A percentile compares a stretch with the other conserved stretches of the same genome.
These are phyloP conservation scores for Xylaria sp. DNA, from an alignment of 2,329 filamentous ascomycete genomes.

Conservation along the genomic window DNA sequence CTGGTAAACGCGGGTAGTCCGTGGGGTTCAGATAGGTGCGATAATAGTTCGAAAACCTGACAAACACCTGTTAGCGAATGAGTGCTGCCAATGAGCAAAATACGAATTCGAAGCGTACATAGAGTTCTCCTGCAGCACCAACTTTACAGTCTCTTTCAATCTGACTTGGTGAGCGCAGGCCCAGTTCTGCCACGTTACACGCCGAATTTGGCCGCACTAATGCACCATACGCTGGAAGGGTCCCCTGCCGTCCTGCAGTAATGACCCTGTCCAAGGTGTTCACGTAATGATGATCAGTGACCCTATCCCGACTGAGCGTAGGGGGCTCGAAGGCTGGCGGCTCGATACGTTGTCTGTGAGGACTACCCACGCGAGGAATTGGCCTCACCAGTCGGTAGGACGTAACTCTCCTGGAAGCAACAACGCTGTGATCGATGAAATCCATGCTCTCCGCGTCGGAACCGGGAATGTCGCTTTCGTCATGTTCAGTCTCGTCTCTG, in stretches of 20 bases:
- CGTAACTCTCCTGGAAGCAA: neutral
- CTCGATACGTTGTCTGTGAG: neutral
- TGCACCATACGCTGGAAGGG: slow-evolving; percentile 4
- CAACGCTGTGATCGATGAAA: neutral
- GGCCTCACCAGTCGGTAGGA: neutral
- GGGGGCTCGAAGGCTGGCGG: neutral
- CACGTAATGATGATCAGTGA: neutral
- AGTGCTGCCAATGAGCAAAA: slow-evolving; percentile 41
- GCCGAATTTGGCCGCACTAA: too few relatives aligned
- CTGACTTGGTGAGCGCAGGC: slow-evolving; percentile 24
- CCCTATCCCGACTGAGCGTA: neutral
- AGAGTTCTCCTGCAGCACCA: slow-evolving; percentile 32
- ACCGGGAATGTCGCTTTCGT: neutral
- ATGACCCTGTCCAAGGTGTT: neutral
- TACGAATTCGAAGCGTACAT: slow-evolving; percentile 32
- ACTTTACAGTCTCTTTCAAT: slow-evolving; percentile 33
- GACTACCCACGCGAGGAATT: neutral
- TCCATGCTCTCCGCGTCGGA: neutral
- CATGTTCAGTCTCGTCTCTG: neutral
- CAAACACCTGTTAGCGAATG: slow-evolving; percentile 31
- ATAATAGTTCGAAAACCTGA: slow-evolving; percentile 52
- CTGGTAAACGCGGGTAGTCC: slow-evolving; percentile 44
- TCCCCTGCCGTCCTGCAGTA: neutral
- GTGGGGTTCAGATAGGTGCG: slow-evolving; percentile 31
- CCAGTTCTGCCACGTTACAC: too few relatives aligned